Base-by-base conservation (phyloP, 352 stramenopile genomes). In the Pythium sukuiense region DNA sequence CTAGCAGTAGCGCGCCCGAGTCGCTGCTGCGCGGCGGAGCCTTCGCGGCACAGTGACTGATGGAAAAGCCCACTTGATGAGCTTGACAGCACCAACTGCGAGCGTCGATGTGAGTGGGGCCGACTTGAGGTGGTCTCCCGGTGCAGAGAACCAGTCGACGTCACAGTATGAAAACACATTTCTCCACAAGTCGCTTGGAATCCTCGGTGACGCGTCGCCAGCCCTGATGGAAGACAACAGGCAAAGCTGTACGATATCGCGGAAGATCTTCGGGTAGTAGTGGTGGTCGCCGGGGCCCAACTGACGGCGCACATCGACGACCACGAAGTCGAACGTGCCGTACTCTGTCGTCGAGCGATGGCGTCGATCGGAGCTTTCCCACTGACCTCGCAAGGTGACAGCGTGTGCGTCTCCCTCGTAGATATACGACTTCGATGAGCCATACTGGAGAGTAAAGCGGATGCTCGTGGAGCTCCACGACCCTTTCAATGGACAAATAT, bases 161-260 rank as follows among this genome's bases (percentile, higher is more conserved):
- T 18, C 54, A 27, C 54, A 60, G 18, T 48, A 60, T 35, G 54
- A 48, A 14, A 60, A 60, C 18, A 60, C 54, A 2, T 60, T 20
- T 24, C 54, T 60, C 54, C 54, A 60, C n/a, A 60, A 29, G 9
- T 48, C 2, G 13, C n/a, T 35, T 2, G 54, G 54, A 2, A 60
- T 2, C 2, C 24, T n/a, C 11, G 24, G 14, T 2, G 54, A 33
- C 9, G n/a, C 50, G 3, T 35, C 24, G 49, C 26, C 3, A 26
- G 24, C 26, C 16, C 33, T 27, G 6, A 41, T 6, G 6, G 49
- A 56, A 1, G 49, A 41, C 2, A 57, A 18, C 4, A 55, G 27
- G 27, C 49, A 55, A 12, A 45, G 46, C 46, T 1, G 6, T 16
- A 33, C 20, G 9, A 45, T 14, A 9, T 45, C 53, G 4, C 41